Percentiles rank a stretch among this genome's conserved stretches.
These are phyloP conservation scores for Colletotrichum lentis DNA, from an alignment of 2,329 filamentous ascomycete genomes.

Conservation along the genomic window DNA sequence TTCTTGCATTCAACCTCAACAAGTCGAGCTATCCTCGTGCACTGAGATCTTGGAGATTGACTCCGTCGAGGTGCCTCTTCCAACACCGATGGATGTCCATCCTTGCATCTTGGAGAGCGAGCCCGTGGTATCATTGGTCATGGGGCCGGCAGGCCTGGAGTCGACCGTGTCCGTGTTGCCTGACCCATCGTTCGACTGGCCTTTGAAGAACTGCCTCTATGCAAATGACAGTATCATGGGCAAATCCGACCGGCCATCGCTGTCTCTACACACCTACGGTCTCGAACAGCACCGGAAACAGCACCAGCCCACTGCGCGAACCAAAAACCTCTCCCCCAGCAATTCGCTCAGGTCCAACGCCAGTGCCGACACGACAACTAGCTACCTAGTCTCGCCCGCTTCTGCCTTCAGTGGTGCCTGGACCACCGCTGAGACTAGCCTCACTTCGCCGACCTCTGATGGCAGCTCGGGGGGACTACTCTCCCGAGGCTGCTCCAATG, in stretches of 20 bases:
- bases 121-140: not conserved
- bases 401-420: conserved; percentile 56
- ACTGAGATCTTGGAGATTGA: conserved; percentile 63
- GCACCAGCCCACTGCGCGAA: conserved; percentile 44
- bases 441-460: conserved; percentile 57
- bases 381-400: conserved; percentile 57
- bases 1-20: conserved; percentile 46
- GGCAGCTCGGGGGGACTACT: conserved; percentile 48
- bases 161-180: conserved; percentile 20
- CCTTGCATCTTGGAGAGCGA: not conserved
- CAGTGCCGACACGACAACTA: conserved; percentile 49
- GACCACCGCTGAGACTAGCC: conserved; percentile 53
- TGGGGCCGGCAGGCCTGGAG: not conserved
- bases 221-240: conserved; percentile 38
- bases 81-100: not conserved
- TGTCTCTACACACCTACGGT: conserved; percentile 52
- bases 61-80: conserved; percentile 53
- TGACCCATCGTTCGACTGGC: conserved; percentile 33
- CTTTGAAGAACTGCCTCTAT: conserved; percentile 12
- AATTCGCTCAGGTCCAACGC: conserved; percentile 58
- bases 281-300: conserved; percentile 47
- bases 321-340: conserved; percentile 57
- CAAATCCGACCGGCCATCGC: conserved; percentile 45
- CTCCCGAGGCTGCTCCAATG: conserved; percentile 39
- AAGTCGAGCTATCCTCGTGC: conserved; percentile 58